Evolutionary conservation across 176 grass and related monocot genomes (phyloP).

Genomic region (Puccinellia tenuiflora): DNA sequence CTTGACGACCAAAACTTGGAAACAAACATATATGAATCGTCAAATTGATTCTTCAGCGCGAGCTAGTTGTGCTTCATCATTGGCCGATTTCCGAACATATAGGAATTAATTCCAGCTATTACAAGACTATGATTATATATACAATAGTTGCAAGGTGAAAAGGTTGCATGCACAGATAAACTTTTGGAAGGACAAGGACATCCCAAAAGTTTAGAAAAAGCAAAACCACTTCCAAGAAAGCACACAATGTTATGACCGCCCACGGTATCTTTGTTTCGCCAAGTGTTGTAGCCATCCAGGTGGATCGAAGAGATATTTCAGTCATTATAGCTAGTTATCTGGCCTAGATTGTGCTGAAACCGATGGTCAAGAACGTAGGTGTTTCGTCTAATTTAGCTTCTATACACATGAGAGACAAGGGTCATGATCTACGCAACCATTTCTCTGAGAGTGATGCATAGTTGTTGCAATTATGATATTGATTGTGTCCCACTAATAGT

Average conservation of each 20-base stretch:
- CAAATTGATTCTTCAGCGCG: background rate
- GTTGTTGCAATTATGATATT: too few relatives aligned
- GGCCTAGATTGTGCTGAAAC: background rate
- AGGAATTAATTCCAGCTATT: background rate
- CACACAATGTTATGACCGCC: background rate
- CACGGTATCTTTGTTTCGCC: background rate
- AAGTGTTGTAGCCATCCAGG: background rate
- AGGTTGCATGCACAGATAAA: background rate
- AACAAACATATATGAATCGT: too few relatives aligned
- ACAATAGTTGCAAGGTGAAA: background rate
- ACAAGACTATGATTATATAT: background rate
- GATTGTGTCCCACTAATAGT: too few relatives aligned
- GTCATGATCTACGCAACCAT: too few relatives aligned
- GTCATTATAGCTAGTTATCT: background rate
- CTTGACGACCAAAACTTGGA: background rate
- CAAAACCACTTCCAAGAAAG: conserved; percentile 3
- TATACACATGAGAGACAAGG: too few relatives aligned
- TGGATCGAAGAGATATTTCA: background rate
- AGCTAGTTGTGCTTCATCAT: background rate
- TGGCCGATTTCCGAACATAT: background rate
- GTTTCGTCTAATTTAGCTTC: too few relatives aligned
- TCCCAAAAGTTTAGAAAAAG: background rate
- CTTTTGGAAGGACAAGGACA: background rate
- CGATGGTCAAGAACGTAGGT: background rate
- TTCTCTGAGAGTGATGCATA: too few relatives aligned